These are phyloP conservation scores for Pelargonium nanum DNA, from an alignment of 345 rosid species.

Conservation along the genomic window DNA sequence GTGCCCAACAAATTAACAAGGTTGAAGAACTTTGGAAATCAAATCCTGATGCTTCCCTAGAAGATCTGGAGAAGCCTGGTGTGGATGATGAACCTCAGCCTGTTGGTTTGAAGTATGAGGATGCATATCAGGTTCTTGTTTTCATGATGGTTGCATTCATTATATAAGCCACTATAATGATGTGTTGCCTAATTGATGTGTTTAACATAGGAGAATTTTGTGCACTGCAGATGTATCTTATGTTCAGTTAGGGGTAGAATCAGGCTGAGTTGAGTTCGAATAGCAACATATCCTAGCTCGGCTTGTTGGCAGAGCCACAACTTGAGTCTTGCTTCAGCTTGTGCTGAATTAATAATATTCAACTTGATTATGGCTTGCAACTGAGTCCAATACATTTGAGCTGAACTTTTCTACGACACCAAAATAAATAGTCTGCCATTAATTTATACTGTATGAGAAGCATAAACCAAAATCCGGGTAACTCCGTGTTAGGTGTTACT, in stretches of 20 bases:
- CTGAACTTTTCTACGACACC: not conserved
- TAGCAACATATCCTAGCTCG: not conserved
- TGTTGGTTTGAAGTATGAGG: slow-evolving; percentile 90
- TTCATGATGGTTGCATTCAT: slow-evolving; percentile 5
- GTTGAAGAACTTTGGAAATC: slow-evolving; percentile 99
- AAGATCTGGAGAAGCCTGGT: slow-evolving; percentile 99
- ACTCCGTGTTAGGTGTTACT: too few species aligned
- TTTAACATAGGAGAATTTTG: too few species aligned
- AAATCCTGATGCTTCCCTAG: slow-evolving; percentile 94
- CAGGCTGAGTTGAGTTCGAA: not conserved
- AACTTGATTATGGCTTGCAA: too few species aligned
- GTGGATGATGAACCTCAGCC: slow-evolving; percentile 99
- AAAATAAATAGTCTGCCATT: not conserved
- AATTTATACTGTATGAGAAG: too few species aligned
- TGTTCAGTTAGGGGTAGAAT: not conserved
- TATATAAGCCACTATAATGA: too few species aligned
- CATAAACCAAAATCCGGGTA: too few species aligned
- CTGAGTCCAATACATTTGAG: not conserved
- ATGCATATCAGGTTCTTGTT: slow-evolving; percentile 82
- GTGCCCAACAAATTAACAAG: slow-evolving; percentile 98
- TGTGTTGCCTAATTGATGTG: too few species aligned
- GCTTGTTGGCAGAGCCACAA: not conserved
- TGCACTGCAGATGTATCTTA: not conserved
- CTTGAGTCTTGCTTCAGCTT: not conserved
- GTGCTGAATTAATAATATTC: not conserved